Evolutionary conservation across 768 basidiomycete genomes (phyloP), one percentile per base, ranked within the genome.

Genomic region (Leccinum truebloodii): DNA sequence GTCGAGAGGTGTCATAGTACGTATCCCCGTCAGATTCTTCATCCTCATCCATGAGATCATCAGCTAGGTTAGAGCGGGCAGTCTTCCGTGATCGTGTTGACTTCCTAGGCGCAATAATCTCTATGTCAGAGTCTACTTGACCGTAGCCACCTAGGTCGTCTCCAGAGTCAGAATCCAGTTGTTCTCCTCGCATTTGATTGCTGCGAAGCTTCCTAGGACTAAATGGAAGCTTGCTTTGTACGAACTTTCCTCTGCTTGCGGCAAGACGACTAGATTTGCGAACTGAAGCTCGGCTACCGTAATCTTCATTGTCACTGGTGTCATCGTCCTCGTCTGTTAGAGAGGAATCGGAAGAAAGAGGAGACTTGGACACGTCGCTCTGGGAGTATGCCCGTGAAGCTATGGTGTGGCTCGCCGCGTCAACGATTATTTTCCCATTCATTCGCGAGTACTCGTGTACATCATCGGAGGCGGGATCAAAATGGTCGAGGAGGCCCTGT

Each of bases 191-290:
- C 12, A 54, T 20, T 8, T 39, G 67, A 52, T 46, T 60, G 18
- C 82, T 60, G 18, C 86, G 81, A 39, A 83, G 81, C 73, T 86
- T 90, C 69, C 73, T 81, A 0, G 90, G 88, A 66, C 87, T 90
- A 73, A 87, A 90, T 7, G 87, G 88, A 37, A 89, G 79, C 39
- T 69, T 67, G 54, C 68, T 72, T 66, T 76, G 71, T 28, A 2
- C 28, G 35, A 62, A 46, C 34, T 54, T 60, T 56, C 12, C 26
- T 14, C 52, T 30, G 20, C 22, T 49, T 41, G 57, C 44, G 39
- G 60, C 53, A 14, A 65, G 58, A 44, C 70, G 70, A n/a, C 57
- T 22, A 7, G 67, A 65, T 53, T 63, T 69, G 46, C 69, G 70
- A 22, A 56, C 51, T 28, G 44, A 34, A 18, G 22, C 22, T 32